phyloP scores from a whole-genome alignment of 2,329 filamentous ascomycete genomes.

The Cladorrhinum sp. region DNA sequence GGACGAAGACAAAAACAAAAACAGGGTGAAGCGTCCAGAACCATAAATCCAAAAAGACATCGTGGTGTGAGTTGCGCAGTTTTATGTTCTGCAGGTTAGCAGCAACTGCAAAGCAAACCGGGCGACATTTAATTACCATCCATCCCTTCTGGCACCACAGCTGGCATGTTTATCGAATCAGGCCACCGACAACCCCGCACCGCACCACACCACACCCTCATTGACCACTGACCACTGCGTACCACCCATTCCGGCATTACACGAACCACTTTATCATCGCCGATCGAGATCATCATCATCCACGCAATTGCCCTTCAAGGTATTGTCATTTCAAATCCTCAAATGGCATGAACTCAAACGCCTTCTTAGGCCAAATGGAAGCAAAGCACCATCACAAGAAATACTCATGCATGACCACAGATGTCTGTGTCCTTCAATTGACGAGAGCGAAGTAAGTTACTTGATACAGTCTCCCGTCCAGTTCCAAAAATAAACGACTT shows the following conservation, averaged over 20 bases:
- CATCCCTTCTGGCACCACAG: background rate
- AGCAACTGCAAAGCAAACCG: background rate
- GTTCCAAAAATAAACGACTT: background rate
- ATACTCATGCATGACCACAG: too few species aligned
- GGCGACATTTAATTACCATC: background rate
- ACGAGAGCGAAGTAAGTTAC: background rate
- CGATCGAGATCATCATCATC: background rate
- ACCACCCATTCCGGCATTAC: background rate
- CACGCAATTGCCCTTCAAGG: background rate
- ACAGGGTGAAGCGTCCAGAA: background rate
- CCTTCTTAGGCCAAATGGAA: too few species aligned
- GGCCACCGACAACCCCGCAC: background rate
- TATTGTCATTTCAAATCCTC: too few species aligned
- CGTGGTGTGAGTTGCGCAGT: background rate
- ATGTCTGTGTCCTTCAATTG: constrained; percentile 8
- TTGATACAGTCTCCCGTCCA: background rate
- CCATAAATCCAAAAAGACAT: background rate
- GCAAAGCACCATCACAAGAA: too few species aligned
- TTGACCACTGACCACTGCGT: too few species aligned
- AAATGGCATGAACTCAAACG: too few species aligned
- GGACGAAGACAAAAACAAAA: background rate
- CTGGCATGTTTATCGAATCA: background rate
- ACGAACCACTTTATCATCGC: background rate
- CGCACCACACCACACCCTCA: background rate
- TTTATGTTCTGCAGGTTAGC: background rate